A percentile compares a stretch with the other conserved stretches of the same genome.
Evolutionary conservation across 768 basidiomycete species (phyloP).

Genomic region (Boletus rufocinnamomeus): DNA sequence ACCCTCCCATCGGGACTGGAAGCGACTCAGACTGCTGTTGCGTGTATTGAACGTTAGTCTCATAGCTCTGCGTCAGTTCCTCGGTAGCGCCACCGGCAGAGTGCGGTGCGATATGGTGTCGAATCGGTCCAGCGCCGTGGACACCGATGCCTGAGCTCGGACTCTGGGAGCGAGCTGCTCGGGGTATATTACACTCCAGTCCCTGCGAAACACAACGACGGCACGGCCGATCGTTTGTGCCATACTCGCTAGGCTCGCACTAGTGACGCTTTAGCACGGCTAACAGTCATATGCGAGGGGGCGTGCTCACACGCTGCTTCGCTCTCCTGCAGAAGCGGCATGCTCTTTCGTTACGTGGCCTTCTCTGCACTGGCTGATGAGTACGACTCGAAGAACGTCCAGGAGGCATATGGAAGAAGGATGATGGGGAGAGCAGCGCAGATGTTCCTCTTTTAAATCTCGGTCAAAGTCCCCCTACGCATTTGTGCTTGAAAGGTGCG

Average conservation of each 20-base stretch:
- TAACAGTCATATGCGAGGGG: background rate
- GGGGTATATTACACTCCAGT: conserved; percentile 17
- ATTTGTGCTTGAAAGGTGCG: conserved; percentile 14
- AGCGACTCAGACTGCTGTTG: conserved; percentile 10
- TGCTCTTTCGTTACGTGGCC: conserved; percentile 18
- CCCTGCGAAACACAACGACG: conserved; percentile 21
- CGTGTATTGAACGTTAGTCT: conserved; percentile 1
- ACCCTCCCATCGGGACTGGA: conserved; percentile 2
- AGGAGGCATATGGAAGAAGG: conserved; percentile 18
- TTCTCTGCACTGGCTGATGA: conserved; percentile 14
- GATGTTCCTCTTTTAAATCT: conserved; percentile 22
- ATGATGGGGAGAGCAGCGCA: conserved; percentile 9
- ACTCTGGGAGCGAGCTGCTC: conserved; percentile 24
- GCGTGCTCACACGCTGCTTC: conserved; percentile 21
- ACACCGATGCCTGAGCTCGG: conserved; percentile 14
- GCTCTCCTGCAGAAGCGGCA: conserved; percentile 23
- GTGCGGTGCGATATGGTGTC: conserved; percentile 1
- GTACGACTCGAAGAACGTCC: conserved; percentile 7
- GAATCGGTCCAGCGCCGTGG: conserved; percentile 14
- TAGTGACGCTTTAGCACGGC: conserved; percentile 11
- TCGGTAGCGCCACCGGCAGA: conserved; percentile 9
- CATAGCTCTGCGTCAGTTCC: conserved; percentile 9
- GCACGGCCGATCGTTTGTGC: conserved; percentile 21
- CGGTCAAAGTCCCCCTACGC: conserved; percentile 9
- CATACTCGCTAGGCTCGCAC: conserved; percentile 24